Base-by-base conservation (phyloP, 768 basidiomycete genomes). In the Boletus speciosus region DNA sequence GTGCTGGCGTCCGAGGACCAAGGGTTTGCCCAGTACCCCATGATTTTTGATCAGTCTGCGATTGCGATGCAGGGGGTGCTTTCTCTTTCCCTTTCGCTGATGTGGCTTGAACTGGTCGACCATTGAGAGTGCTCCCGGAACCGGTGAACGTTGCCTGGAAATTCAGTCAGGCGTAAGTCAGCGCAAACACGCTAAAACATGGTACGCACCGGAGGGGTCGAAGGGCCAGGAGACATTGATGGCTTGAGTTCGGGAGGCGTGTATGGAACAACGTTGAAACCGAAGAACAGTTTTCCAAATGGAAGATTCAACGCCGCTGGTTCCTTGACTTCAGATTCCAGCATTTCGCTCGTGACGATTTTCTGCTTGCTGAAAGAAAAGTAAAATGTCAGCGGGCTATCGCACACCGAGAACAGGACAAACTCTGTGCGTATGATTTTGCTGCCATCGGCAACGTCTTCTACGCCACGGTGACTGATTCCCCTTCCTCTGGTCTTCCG, bases 401-500 rank as follows among this genome's bases (percentile, higher is more conserved):
- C 19, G 31, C 23, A 29, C 19, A 29, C 19, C 14, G 11, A 23
- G n/a, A 46, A 34, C 43, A 15, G 37, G 8, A 80, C 93, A 62
- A 59, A 98, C 96, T 90, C 90, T 44, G 94, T 94, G 45, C 92
- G 81, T 52, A 85, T 84, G 58, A 99, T 97, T 74, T 89, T 95
- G 75, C 91, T 94, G 21, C 81, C 83, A 61, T 83, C 81, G 9
- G 88, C 73, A 8, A 93, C 85, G 46, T 85, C 81, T 64, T 98
- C 92, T 6, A 83, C 83, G 64, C 88, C 86, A 51, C 91, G 84
- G 60, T 87, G 86, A 60, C 83, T 86, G 59, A 93, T 84, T 1
- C 97, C 97, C 64, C 93, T 95, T 31, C 97, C 97, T 71, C 94
- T 98, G 35, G 96, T 95, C 75, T 87, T 90, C 60, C 95, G 81